phyloP scores from a whole-genome alignment of 2,329 filamentous ascomycete species.

The Rhynchosporium secalis region DNA sequence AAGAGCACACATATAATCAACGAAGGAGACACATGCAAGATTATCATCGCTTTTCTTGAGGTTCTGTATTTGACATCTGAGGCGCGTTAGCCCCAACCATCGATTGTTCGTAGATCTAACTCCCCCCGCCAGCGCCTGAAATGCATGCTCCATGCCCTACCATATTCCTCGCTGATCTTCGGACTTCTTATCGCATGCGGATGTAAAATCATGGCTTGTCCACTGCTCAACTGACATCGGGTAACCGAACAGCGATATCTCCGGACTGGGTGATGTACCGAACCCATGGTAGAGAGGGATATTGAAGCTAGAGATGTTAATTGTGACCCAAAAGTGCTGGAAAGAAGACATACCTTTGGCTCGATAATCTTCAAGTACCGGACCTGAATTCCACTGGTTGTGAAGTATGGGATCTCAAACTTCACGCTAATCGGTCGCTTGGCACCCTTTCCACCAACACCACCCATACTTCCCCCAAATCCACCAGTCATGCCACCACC shows the following conservation, averaged over 20 bases:
- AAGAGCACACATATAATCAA: not conserved
- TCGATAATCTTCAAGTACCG: conserved; percentile 99
- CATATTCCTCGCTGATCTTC: not conserved
- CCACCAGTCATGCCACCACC: conserved; percentile 97
- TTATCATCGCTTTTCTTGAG: not conserved
- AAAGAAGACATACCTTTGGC: conserved; percentile 73
- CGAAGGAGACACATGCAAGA: not conserved
- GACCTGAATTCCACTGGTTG: conserved; percentile 98
- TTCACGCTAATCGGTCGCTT: conserved; percentile 98
- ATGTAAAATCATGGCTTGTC: not conserved
- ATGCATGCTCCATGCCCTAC: conserved; percentile 13
- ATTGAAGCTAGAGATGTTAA: conserved; percentile 74
- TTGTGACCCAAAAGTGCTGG: not conserved
- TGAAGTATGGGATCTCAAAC: conserved; percentile 99
- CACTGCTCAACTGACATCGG: conserved; percentile 54
- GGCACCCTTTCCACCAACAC: conserved; percentile 78
- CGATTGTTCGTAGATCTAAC: conserved; percentile 10
- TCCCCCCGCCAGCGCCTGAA: conserved; percentile 17
- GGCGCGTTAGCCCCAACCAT: not conserved
- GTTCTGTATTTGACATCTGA: conserved; percentile 3
- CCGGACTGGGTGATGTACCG: conserved; percentile 98
- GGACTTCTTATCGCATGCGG: not conserved
- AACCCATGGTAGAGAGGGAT: conserved; percentile 95
- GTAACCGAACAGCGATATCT: conserved; percentile 91
- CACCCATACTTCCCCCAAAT: conserved; percentile 95